These are phyloP conservation scores for Rhizodiscina lignyota DNA, from an alignment of 495 filamentous ascomycete genomes.

Conservation along the genomic window DNA sequence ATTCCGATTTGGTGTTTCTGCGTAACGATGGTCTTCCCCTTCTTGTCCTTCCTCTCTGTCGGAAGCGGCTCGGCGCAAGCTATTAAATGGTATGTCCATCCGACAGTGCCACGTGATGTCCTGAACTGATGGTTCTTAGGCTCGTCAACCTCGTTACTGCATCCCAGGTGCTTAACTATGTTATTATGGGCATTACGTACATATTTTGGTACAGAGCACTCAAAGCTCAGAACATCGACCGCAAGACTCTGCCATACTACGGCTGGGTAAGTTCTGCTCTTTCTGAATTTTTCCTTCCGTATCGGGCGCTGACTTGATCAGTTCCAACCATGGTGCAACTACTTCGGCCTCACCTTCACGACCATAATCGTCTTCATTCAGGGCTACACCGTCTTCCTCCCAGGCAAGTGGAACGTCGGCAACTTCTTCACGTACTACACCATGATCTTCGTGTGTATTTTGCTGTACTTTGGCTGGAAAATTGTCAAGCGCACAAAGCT, in stretches of 20 bases:
- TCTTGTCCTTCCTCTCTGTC: conserved; percentile 28
- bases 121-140: conserved; percentile 21
- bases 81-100: conserved; percentile 19
- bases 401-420: conserved; percentile 30
- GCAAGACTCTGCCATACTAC: conserved; percentile 36
- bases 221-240: conserved; percentile 41
- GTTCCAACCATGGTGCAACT: conserved; percentile 26
- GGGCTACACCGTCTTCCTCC: conserved; percentile 36
- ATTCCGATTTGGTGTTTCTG: conserved; percentile 41
- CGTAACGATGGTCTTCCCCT: conserved; percentile 32
- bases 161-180: conserved; percentile 35
- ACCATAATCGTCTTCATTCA: conserved; percentile 30
- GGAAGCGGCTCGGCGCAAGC: conserved; percentile 21
- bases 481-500: conserved; percentile 36
- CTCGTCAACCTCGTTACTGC: conserved; percentile 14
- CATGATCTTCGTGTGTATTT: conserved; percentile 25
- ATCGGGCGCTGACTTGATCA: neutral
- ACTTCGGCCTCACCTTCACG: conserved; percentile 29
- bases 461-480: conserved; percentile 44
- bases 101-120: neutral
- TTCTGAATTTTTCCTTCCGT: neutral
- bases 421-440: conserved; percentile 40
- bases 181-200: conserved; percentile 42
- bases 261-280: conserved; percentile 16
- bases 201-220: conserved; percentile 42